These are phyloP conservation scores for Limtongia smithiae DNA, from an alignment of 805 yeast species.

Conservation along the genomic window DNA sequence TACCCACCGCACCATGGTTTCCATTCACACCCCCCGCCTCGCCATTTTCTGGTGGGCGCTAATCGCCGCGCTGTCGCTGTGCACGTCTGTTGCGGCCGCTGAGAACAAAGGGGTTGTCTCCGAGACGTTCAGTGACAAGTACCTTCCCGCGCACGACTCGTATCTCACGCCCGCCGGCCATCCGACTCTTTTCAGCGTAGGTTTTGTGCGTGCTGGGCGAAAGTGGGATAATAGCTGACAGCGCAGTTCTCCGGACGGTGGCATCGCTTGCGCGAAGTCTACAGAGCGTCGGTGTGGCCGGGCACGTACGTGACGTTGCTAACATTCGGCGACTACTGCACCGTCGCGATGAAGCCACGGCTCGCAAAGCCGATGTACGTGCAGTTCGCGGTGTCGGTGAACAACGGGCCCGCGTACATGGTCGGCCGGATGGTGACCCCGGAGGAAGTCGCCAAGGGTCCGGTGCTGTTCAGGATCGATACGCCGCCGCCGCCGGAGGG, in stretches of 20 bases:
- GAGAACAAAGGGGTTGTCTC: no score
- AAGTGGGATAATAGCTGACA: no score
- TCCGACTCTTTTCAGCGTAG: conserved; percentile 21
- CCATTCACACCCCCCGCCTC: no score
- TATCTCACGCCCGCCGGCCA: conserved; percentile 24
- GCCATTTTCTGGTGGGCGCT: no score
- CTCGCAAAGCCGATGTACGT: conserved; percentile 6
- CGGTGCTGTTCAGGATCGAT: conserved; percentile 12
- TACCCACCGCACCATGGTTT: no score
- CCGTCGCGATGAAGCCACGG: conserved; percentile 17
- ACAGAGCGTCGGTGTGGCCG: conserved; percentile 27
- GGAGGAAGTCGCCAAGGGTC: conserved; percentile 9
- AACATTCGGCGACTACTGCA: conserved; percentile 25
- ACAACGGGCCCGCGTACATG: conserved; percentile 16
- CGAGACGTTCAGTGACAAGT: conserved; percentile 24
- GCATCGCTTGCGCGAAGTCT: conserved; percentile 24
- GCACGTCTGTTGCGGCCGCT: no score
- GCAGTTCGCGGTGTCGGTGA: conserved; percentile 19
- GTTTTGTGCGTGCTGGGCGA: background rate
- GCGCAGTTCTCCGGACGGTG: conserved; percentile 26
- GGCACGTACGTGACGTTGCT: conserved; percentile 25
- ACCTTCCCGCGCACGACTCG: conserved; percentile 17
- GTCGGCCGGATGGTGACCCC: conserved; percentile 6
- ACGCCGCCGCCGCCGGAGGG: background rate
- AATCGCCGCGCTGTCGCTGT: no score